Base-by-base conservation (phyloP, 768 basidiomycete genomes). In the Amanita subjunquillea region DNA sequence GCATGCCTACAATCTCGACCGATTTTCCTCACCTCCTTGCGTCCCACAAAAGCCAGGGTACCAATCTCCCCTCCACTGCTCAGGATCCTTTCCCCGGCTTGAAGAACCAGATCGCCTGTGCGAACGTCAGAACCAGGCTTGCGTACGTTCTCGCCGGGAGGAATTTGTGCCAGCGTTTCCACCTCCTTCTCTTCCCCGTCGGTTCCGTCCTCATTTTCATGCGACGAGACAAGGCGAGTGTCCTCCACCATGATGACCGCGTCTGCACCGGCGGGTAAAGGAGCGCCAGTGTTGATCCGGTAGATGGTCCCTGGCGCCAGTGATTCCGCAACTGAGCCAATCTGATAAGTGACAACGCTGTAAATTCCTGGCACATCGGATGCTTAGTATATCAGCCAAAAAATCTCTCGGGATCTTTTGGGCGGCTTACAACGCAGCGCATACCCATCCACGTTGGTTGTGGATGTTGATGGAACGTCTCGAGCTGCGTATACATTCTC, bases 231-330 rank as follows among this genome's bases (percentile, higher is more conserved):
- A 6, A 95, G 73, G 53, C 79, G 77, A 0, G 91, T 94, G 63
- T 94, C 91, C 67, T 95, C 91, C 17, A 95, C 91, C 91, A 93
- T 94, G 65, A 95, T 83, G 2, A 92, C 83, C 0, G 88, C 70
- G 61, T 93, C 84, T 6, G 84, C 66, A 4, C 87, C 90, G 0
- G 67, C 63, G 2, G 91, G 91, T 2, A 95, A 69, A 0, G 89
- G 87, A 0, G 79, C 85, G 5, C 91, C 91, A 0, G 91, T 95
- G 67, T 92, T 93, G 64, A 95, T 78, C 41, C 91, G 83, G 63
- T 80, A 87, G 36, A 89, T 73, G 15, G 66, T 65, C 4, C 74
- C 78, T 0, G 60, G 54, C 1, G 80, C 77, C 3, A 87, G 61
- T 10, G 72, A 64, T 37, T 79, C 66, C 17, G 69, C 61, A 7